These are phyloP conservation scores for Polytrichum commune DNA, from an alignment of 225 moss, liverwort and hornwort genomes.

Conservation along the genomic window DNA sequence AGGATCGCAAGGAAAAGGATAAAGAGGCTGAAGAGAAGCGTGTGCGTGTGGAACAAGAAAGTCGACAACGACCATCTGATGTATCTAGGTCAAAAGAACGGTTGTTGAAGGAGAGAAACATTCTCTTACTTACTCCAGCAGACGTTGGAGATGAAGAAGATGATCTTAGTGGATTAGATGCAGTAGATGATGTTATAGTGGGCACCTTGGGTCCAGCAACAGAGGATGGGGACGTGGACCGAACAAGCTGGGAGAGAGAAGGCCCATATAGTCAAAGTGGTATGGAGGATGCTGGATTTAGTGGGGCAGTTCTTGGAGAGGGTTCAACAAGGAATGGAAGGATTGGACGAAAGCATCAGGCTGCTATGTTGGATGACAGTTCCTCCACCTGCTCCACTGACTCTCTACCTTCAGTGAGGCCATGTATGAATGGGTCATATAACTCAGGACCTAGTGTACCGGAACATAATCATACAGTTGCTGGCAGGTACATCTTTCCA, in stretches of 20 bases:
- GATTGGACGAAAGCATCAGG: conserved; percentile 72
- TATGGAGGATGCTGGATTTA: conserved; percentile 95
- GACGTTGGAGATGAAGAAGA: conserved; percentile 82
- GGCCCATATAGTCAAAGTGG: conserved; percentile 72
- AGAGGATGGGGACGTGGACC: conserved; percentile 85
- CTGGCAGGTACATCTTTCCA: conserved; percentile 52
- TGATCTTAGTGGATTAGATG: conserved; percentile 80
- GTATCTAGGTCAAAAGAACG: conserved; percentile 56
- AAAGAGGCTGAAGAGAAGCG: conserved; percentile 95
- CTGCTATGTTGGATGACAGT: conserved; percentile 81
- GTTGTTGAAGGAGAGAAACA: conserved; percentile 56
- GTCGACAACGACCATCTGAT: conserved; percentile 63
- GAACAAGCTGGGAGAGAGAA: conserved; percentile 88
- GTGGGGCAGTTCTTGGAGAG: conserved; percentile 75
- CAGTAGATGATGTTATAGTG: conserved; percentile 64
- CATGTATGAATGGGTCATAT: conserved; percentile 70
- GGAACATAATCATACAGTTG: conserved; percentile 55
- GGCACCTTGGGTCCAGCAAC: conserved; percentile 82
- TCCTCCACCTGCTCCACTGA: conserved; percentile 98
- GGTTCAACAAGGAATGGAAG: conserved; percentile 57
- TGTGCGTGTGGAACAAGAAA: conserved; percentile 76
- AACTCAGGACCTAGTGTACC: conserved; percentile 58
- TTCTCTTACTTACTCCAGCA: conserved; percentile 52
- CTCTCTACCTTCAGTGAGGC: conserved; percentile 80
- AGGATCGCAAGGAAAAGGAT: conserved; percentile 95